Percentiles rank a stretch among this genome's conserved stretches.
phyloP scores from a whole-genome alignment of 257 asterid genomes.

The Nicotiana benthamiana region DNA sequence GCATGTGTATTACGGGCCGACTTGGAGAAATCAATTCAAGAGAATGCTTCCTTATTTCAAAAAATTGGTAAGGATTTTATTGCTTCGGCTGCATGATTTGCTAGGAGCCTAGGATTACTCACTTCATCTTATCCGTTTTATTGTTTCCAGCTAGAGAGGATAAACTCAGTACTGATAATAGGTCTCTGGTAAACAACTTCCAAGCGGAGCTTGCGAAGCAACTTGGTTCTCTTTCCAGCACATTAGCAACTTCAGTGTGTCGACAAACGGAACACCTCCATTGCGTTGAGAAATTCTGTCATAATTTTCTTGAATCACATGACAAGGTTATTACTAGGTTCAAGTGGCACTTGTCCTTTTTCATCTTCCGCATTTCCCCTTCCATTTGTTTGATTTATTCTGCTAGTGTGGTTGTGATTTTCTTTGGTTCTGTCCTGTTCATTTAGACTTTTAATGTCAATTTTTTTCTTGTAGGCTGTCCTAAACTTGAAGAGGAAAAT shows the following conservation, averaged over 20 bases:
- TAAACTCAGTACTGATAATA: slow-evolving; percentile 52
- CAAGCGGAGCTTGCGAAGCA: slow-evolving; percentile 56
- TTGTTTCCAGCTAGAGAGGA: slow-evolving; percentile 62
- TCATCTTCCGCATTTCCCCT: neutral
- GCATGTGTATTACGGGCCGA: slow-evolving; percentile 82
- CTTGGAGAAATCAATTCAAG: slow-evolving; percentile 67
- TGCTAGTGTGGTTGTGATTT: neutral
- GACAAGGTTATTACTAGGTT: slow-evolving; percentile 39
- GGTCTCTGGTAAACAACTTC: slow-evolving; percentile 48
- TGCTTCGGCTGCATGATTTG: neutral
- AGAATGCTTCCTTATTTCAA: slow-evolving; percentile 52
- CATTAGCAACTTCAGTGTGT: slow-evolving; percentile 44
- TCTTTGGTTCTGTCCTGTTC: slow-evolving; percentile 1
- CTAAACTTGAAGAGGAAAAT: slow-evolving; percentile 49
- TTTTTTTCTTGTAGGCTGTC: slow-evolving; percentile 37
- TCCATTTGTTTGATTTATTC: neutral
- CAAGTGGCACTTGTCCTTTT: neutral
- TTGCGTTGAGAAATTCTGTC: slow-evolving; percentile 51
- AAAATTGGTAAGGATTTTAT: slow-evolving; percentile 46
- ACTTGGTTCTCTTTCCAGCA: slow-evolving; percentile 49
- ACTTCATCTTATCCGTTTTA: neutral
- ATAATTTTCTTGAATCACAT: slow-evolving; percentile 49
- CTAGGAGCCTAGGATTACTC: slow-evolving; percentile 3
- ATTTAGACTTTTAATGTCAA: neutral
- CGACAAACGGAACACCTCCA: slow-evolving; percentile 59